phyloP scores from a whole-genome alignment of 441 rosid genomes.

The Populus hybrid region DNA sequence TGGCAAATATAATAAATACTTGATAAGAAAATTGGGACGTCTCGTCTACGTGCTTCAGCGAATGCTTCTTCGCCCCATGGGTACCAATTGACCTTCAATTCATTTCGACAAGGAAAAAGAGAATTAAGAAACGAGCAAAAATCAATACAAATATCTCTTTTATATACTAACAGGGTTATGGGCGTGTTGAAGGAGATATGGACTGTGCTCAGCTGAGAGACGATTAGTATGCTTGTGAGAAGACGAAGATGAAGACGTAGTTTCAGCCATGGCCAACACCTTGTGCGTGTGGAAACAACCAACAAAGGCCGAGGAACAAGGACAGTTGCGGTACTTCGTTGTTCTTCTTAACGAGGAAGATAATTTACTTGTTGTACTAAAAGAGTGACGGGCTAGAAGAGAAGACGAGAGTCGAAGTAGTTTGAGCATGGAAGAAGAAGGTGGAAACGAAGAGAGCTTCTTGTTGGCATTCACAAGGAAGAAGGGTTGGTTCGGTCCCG shows the following conservation, averaged over 20 bases:
- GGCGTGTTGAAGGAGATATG: conserved; percentile 94
- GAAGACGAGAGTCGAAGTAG: conserved; percentile 26
- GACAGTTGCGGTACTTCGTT: conserved; percentile 1
- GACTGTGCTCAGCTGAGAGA: conserved; percentile 88
- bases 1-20: conserved; percentile 33
- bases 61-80: conserved; percentile 79
- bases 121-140: background rate
- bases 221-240: conserved; percentile 62
- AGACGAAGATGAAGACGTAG: conserved; percentile 24
- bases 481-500: too few relatives aligned
- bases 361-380: background rate
- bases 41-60: conserved; percentile 53
- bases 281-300: conserved; percentile 33
- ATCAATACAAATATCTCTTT: background rate
- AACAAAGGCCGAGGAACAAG: conserved; percentile 25
- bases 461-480: background rate
- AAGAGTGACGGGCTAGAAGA: conserved; percentile 17
- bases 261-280: conserved; percentile 64
- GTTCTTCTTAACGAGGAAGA: background rate
- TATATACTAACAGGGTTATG: conserved; percentile 64
- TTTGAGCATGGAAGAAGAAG: conserved; percentile 26
- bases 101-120: background rate
- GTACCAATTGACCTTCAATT: conserved; percentile 80
- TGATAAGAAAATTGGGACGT: conserved; percentile 91
- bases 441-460: background rate